These are phyloP conservation scores for Vigna reflexopilosa DNA, from an alignment of 306 rosid genomes.

Conservation along the genomic window DNA sequence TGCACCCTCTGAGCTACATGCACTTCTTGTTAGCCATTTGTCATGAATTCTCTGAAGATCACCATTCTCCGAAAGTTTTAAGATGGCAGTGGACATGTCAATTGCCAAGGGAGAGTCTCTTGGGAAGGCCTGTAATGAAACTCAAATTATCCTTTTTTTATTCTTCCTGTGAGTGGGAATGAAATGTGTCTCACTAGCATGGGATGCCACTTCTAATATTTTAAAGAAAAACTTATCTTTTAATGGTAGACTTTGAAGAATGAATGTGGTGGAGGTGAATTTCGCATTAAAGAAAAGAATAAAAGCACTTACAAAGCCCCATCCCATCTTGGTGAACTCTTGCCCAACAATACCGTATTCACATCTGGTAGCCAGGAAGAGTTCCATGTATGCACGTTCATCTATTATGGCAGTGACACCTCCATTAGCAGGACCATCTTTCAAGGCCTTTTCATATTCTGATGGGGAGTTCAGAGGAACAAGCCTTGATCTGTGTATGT, in stretches of 20 bases:
- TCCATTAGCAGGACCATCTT: slow-evolving; percentile 65
- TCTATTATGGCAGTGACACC: slow-evolving; percentile 80
- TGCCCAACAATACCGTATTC: slow-evolving; percentile 79
- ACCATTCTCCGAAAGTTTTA: slow-evolving; percentile 72
- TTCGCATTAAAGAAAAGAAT: background rate
- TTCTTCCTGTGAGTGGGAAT: no score
- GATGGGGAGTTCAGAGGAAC: slow-evolving; percentile 57
- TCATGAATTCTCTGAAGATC: slow-evolving; percentile 81
- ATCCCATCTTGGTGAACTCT: slow-evolving; percentile 87
- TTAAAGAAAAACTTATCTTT: background rate
- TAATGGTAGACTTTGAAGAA: background rate
- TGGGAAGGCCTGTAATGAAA: slow-evolving; percentile 61
- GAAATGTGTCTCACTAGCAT: no score
- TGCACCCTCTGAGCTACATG: slow-evolving; percentile 69
- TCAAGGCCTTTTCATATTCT: slow-evolving; percentile 68
- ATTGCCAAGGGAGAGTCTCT: slow-evolving; percentile 80
- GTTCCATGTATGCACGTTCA: slow-evolving; percentile 78
- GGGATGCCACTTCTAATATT: no score
- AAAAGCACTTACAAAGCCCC: slow-evolving; percentile 83
- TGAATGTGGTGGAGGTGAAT: background rate
- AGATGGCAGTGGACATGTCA: slow-evolving; percentile 74
- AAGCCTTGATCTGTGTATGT: slow-evolving; percentile 65
- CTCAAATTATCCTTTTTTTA: no score
- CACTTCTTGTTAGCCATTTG: slow-evolving; percentile 73
- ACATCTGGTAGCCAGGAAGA: slow-evolving; percentile 71